These are phyloP conservation scores for Oropetium thomaeum DNA, from an alignment of 176 grass and related monocot genomes.

Conservation along the genomic window DNA sequence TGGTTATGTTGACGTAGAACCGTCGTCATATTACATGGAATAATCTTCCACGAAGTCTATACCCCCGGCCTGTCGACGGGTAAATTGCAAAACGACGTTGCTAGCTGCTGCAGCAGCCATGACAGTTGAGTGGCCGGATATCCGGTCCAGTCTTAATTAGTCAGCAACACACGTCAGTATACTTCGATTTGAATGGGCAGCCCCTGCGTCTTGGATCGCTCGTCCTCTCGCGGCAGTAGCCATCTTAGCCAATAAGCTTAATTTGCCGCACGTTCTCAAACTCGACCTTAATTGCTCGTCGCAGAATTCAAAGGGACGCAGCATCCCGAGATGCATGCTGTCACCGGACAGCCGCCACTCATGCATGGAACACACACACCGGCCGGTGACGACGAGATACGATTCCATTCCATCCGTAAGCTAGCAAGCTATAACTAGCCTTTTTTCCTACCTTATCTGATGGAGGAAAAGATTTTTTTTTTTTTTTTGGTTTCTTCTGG, in stretches of 20 bases:
- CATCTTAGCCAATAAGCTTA: neutral
- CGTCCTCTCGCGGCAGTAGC: neutral
- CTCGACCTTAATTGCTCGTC: neutral
- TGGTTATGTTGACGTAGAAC: too few relatives aligned
- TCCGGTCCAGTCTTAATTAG: neutral
- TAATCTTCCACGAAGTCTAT: too few relatives aligned
- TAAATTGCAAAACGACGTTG: neutral
- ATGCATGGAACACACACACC: neutral
- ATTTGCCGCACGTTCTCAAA: constrained; percentile 7
- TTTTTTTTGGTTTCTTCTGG: neutral
- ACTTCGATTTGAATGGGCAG: neutral
- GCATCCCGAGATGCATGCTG: constrained; percentile 1
- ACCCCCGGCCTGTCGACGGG: neutral
- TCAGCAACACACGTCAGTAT: neutral
- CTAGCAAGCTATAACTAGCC: too few relatives aligned
- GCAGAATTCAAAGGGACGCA: neutral
- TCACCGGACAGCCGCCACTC: neutral
- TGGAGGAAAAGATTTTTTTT: neutral
- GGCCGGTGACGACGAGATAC: neutral
- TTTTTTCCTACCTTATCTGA: neutral
- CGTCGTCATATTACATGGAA: too few relatives aligned
- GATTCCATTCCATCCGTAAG: too few relatives aligned
- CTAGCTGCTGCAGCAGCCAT: neutral
- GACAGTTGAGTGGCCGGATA: neutral
- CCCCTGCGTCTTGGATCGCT: neutral